Percentiles rank a stretch among this genome's conserved stretches.
These are phyloP conservation scores for Alternaria novae-zelandiae DNA, from an alignment of 2,329 filamentous ascomycete species.

Conservation along the genomic window DNA sequence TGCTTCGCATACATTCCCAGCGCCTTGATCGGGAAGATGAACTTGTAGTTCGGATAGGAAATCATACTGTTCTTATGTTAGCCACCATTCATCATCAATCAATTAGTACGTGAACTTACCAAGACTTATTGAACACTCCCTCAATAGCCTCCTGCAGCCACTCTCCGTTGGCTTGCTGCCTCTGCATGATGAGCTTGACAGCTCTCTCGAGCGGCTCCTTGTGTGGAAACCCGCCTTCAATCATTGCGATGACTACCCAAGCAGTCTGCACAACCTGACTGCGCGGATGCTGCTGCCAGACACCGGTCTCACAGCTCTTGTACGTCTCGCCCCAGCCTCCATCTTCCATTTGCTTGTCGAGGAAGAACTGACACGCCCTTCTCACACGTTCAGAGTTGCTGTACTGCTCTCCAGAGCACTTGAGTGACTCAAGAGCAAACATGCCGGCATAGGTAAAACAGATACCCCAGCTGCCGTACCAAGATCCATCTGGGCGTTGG, in stretches of 20 bases:
- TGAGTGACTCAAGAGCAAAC: constrained; percentile 91
- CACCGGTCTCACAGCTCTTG: constrained; percentile 77
- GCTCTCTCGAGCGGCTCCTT: constrained; percentile 74
- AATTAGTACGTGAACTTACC: constrained; percentile 59
- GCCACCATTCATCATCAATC: neutral
- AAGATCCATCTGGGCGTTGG: constrained; percentile 83
- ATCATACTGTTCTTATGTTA: constrained; percentile 73
- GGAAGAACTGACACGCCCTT: constrained; percentile 82
- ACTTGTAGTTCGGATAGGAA: constrained; percentile 98
- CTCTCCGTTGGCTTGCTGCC: constrained; percentile 88
- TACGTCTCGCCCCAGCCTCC: constrained; percentile 98
- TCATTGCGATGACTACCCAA: constrained; percentile 82
- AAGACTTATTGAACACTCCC: constrained; percentile 98
- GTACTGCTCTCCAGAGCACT: constrained; percentile 82
- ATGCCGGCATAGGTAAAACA: constrained; percentile 97
- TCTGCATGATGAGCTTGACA: constrained; percentile 79
- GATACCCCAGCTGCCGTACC: constrained; percentile 98
- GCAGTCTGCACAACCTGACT: constrained; percentile 94
- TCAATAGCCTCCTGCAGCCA: constrained; percentile 97
- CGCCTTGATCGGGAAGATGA: constrained; percentile 92
- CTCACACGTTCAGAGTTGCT: constrained; percentile 72
- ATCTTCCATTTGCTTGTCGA: constrained; percentile 83
- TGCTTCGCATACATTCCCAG: constrained; percentile 79
- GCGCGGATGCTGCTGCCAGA: constrained; percentile 76
- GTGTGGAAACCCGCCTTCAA: constrained; percentile 84